phyloP scores from a whole-genome alignment of 129 eudicot genomes.

The Smallanthus sonchifolius region DNA sequence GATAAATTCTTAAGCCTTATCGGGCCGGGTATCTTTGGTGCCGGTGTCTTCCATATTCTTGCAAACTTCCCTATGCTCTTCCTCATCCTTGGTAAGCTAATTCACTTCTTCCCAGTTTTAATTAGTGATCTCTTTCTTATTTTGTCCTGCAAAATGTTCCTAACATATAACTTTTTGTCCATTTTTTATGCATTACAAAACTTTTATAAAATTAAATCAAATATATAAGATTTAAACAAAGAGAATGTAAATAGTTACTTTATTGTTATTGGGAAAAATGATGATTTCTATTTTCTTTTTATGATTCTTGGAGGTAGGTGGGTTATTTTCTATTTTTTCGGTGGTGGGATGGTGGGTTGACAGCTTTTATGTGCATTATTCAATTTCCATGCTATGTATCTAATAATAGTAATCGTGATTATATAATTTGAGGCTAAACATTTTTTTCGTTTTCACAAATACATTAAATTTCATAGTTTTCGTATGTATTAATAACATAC shows the following conservation, averaged over 20 bases:
- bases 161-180: too few relatives aligned
- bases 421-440: neutral
- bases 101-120: neutral
- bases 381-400: neutral
- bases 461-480: neutral
- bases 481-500: neutral
- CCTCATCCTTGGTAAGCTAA: slow-evolving; percentile 45
- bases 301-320: neutral
- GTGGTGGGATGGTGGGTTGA: neutral
- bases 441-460: neutral
- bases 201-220: neutral
- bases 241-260: neutral
- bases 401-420: neutral
- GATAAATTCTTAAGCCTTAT: slow-evolving; percentile 42
- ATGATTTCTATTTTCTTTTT: neutral
- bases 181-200: too few relatives aligned
- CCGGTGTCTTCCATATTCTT: slow-evolving; percentile 53
- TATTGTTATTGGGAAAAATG: neutral
- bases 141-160: too few relatives aligned
- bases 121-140: neutral
- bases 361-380: neutral
- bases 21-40: slow-evolving; percentile 71
- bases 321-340: neutral
- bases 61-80: slow-evolving; percentile 51
- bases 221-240: neutral